Percentiles rank a stretch among this genome's conserved stretches.
These are phyloP conservation scores for Penicillium sp. DNA, from an alignment of 2,329 filamentous ascomycete genomes.

Conservation along the genomic window DNA sequence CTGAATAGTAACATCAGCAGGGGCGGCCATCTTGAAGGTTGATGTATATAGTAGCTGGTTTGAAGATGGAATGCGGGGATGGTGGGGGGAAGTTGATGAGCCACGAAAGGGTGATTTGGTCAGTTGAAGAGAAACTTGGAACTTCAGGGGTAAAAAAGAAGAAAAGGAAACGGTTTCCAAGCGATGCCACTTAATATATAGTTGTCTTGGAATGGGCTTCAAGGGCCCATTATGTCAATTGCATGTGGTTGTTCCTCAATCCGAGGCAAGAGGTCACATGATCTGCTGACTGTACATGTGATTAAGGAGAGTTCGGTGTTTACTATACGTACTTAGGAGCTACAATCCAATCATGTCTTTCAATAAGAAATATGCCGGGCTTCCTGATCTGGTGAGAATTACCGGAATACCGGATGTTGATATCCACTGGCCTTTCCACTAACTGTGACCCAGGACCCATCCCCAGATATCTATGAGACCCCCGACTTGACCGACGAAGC, in stretches of 20 bases:
- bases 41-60: neutral
- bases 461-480: constrained; percentile 93
- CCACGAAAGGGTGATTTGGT: neutral
- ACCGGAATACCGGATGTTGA: neutral
- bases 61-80: constrained; percentile 15
- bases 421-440: neutral
- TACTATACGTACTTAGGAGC: constrained; percentile 4
- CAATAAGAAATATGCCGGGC: constrained; percentile 70
- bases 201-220: neutral
- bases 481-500: constrained; percentile 84
- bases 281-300: constrained; percentile 12
- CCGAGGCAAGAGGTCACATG: constrained; percentile 14
- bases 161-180: neutral
- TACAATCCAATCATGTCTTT: constrained; percentile 51
- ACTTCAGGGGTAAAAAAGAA: neutral
- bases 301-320: constrained; percentile 8
- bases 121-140: neutral
- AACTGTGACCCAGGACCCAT: constrained; percentile 57
- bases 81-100: constrained; percentile 10
- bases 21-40: constrained; percentile 58
- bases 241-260: constrained; percentile 21
- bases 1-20: constrained; percentile 55
- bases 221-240: constrained; percentile 6
- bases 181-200: constrained; percentile 10
- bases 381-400: constrained; percentile 62